phyloP scores from a whole-genome alignment of 306 rosid genomes.

The Prinsepia uniflora region DNA sequence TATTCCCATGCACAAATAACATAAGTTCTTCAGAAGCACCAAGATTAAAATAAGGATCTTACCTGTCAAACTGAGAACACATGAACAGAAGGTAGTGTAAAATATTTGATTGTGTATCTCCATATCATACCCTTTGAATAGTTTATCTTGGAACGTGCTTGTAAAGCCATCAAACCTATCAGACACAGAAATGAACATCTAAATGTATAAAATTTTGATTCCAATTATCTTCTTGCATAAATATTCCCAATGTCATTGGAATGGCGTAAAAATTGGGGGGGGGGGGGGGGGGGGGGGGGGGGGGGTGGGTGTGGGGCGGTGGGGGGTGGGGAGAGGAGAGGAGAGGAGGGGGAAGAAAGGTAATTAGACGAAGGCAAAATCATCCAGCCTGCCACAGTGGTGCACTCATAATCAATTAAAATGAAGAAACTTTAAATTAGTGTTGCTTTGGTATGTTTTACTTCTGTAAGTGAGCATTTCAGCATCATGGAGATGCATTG shows the following conservation, averaged over 20 bases:
- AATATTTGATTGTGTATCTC: slow-evolving; percentile 98
- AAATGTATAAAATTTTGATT: not conserved
- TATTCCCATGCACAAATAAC: not conserved
- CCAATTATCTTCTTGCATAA: not conserved
- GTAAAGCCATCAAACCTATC: slow-evolving; percentile 87
- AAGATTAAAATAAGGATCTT: slow-evolving; percentile 27
- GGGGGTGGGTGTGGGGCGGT: no score
- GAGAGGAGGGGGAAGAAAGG: not conserved
- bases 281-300: no score
- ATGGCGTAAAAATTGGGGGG: not conserved
- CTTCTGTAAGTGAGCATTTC: not conserved
- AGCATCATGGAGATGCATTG: not conserved
- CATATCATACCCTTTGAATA: slow-evolving; percentile 95
- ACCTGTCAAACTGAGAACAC: slow-evolving; percentile 89
- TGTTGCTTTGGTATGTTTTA: not conserved
- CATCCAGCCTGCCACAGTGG: not conserved
- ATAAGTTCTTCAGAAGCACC: not conserved
- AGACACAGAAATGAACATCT: slow-evolving; percentile 16
- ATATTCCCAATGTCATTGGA: slow-evolving; percentile 1
- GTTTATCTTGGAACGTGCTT: slow-evolving; percentile 95
- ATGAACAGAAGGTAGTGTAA: slow-evolving; percentile 85
- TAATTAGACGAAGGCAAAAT: not conserved
- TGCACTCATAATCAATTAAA: slow-evolving; percentile 2
- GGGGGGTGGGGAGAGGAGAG: no score
- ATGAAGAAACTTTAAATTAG: not conserved